phyloP scores from a whole-genome alignment of 768 basidiomycete species.

The button mushroom (Agaricus bisporus) region DNA sequence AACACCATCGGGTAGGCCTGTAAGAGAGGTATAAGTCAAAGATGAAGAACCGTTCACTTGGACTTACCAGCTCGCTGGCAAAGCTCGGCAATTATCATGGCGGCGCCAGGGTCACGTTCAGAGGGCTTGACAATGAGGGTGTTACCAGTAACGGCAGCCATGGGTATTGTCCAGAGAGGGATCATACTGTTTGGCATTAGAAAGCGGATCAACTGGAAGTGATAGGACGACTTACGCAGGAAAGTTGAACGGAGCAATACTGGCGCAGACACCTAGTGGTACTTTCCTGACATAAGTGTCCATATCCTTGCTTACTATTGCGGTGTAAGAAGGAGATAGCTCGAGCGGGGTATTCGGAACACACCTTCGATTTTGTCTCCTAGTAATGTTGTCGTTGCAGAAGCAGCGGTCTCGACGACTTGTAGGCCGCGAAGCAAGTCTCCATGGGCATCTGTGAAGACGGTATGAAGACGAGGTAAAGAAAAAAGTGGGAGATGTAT shows the following conservation, averaged over 20 bases:
- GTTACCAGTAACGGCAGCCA: slow-evolving; percentile 87
- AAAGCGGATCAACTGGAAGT: neutral
- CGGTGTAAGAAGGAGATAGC: neutral
- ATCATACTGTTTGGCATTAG: slow-evolving; percentile 62
- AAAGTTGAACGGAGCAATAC: slow-evolving; percentile 86
- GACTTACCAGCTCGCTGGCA: slow-evolving; percentile 72
- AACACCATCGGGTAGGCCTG: slow-evolving; percentile 80
- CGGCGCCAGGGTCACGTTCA: slow-evolving; percentile 94
- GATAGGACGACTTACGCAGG: slow-evolving; percentile 55
- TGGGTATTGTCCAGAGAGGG: slow-evolving; percentile 91
- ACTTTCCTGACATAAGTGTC: slow-evolving; percentile 83
- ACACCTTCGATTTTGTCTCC: slow-evolving; percentile 91
- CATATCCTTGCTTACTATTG: slow-evolving; percentile 87
- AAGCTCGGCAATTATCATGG: slow-evolving; percentile 96
- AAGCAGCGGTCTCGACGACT: slow-evolving; percentile 76
- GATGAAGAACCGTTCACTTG: neutral
- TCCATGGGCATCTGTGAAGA: slow-evolving; percentile 76
- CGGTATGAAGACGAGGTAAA: neutral
- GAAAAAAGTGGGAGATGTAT: neutral
- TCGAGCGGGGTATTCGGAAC: slow-evolving; percentile 14
- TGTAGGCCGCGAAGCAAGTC: slow-evolving; percentile 92
- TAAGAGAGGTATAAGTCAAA: neutral
- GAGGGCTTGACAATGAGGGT: slow-evolving; percentile 93
- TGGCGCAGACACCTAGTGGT: slow-evolving; percentile 86
- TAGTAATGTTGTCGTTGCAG: slow-evolving; percentile 77